phyloP scores from a whole-genome alignment of 129 eudicot species.

The Flaveria robusta region DNA sequence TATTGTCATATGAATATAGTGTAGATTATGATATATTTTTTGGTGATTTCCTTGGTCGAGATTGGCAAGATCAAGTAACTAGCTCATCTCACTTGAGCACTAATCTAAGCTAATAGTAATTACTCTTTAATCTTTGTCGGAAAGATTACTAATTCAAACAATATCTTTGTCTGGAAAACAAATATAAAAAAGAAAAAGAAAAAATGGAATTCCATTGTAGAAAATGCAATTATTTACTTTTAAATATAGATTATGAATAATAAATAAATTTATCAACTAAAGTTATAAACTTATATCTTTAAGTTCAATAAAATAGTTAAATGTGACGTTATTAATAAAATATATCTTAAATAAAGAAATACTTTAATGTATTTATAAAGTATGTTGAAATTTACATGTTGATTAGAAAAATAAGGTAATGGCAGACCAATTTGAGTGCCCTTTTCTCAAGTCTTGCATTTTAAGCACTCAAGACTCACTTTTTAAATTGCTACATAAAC shows the following conservation, averaged over 20 bases:
- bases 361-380: conserved; percentile 15
- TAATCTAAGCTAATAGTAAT: not conserved
- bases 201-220: not conserved
- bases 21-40: not conserved
- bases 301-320: not conserved
- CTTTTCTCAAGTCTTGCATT: conserved; percentile 46
- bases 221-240: not conserved
- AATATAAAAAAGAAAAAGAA: no score
- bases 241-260: not conserved
- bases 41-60: not conserved
- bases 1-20: no score
- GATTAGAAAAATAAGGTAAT: conserved; percentile 34
- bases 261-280: not conserved
- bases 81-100: not conserved
- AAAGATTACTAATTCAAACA: not conserved
- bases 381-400: conserved; percentile 29
- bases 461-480: conserved; percentile 43
- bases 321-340: not conserved
- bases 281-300: not conserved
- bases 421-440: conserved; percentile 52
- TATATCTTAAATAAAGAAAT: conserved; percentile 16
- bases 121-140: conserved; percentile 12
- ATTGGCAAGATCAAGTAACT: not conserved
- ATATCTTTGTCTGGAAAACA: not conserved
- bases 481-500: conserved; percentile 11